These are phyloP conservation scores for Aspergillus neoniger DNA, from an alignment of 2,329 filamentous ascomycete genomes.

Conservation along the genomic window DNA sequence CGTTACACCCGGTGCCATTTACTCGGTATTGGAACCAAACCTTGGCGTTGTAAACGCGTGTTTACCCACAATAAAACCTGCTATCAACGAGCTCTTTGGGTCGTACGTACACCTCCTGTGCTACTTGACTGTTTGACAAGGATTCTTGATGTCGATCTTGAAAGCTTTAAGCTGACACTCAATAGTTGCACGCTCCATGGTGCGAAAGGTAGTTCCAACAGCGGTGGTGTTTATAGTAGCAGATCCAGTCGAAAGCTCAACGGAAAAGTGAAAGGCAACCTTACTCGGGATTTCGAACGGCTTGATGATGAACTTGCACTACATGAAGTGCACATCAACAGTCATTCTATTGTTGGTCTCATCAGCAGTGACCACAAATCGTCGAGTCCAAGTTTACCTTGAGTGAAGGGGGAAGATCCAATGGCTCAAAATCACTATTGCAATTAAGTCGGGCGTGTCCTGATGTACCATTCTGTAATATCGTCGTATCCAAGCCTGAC, in stretches of 20 bases:
- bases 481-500: neutral
- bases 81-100: neutral
- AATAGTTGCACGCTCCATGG: neutral
- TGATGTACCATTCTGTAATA: neutral
- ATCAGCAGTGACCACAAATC: neutral
- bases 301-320: no score
- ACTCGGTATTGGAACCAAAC: no score
- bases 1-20: no score
- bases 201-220: neutral
- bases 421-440: neutral
- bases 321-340: no score
- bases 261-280: no score
- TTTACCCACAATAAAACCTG: no score
- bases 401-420: neutral
- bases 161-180: neutral
- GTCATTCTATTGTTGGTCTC: neutral
- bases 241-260: no score
- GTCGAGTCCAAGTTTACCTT: neutral
- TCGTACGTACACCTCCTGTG: neutral
- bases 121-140: neutral
- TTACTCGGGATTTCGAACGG: no score
- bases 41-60: no score
- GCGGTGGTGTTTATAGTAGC: neutral
- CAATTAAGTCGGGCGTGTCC: neutral
- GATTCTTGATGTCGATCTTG: neutral